Evolutionary conservation across 1,139 yeast species (phyloP).

Genomic region (Yamadazyma songkhlaensis): DNA sequence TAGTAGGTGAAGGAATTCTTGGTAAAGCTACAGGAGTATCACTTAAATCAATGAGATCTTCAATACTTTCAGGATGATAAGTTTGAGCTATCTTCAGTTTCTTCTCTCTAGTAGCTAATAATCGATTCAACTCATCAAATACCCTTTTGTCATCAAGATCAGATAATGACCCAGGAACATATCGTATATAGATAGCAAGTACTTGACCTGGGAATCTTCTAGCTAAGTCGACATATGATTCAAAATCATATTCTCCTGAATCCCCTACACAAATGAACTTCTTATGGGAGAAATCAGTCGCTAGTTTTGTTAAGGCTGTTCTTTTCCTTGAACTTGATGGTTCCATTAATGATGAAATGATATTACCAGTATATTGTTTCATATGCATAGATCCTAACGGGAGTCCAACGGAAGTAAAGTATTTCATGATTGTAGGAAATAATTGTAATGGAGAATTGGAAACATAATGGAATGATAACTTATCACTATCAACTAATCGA

Average conservation of each 20-base stretch:
- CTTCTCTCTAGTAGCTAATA: slow-evolving; percentile 4
- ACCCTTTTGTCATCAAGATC: slow-evolving; percentile 45
- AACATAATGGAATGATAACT: slow-evolving; percentile 78
- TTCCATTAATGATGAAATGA: slow-evolving; percentile 77
- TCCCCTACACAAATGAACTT: slow-evolving; percentile 87
- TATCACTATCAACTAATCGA: slow-evolving; percentile 30
- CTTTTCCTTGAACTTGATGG: slow-evolving; percentile 83
- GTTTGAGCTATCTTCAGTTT: slow-evolving; percentile 2
- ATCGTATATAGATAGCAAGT: slow-evolving; percentile 75
- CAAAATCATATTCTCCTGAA: slow-evolving; percentile 93
- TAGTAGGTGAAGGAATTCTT: slow-evolving; percentile 1
- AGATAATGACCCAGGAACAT: slow-evolving; percentile 68
- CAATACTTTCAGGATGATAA: slow-evolving; percentile 15
- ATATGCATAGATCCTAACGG: slow-evolving; percentile 82
- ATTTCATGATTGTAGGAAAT: slow-evolving; percentile 61
- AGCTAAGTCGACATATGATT: slow-evolving; percentile 81
- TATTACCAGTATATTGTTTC: slow-evolving; percentile 81
- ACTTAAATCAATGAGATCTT: slow-evolving; percentile 35
- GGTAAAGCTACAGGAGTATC: slow-evolving; percentile 15
- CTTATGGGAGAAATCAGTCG: slow-evolving; percentile 72
- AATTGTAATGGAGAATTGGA: slow-evolving; percentile 96
- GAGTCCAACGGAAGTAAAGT: slow-evolving; percentile 50
- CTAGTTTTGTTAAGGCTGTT: slow-evolving; percentile 58
- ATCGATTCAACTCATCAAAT: slow-evolving; percentile 29
- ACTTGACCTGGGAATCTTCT: slow-evolving; percentile 58